Evolutionary conservation across 306 rosid species (phyloP), one percentile per base, ranked within the genome.

Genomic region (Cucumis hystrix): DNA sequence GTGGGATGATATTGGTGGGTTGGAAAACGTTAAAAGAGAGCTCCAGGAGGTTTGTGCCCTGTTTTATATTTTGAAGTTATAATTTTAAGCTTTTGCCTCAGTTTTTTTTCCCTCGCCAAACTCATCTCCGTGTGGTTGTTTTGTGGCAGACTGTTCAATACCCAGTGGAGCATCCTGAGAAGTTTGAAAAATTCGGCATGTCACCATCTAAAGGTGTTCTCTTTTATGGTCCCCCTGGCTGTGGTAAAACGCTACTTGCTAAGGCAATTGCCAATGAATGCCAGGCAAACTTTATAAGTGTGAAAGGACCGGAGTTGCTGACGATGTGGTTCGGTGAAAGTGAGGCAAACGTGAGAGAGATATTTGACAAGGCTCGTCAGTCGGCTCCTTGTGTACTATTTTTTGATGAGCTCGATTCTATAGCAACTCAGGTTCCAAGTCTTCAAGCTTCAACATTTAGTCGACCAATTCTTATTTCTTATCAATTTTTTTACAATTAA

Each of bases 251-350:
- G 37, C 87, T 89, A 15, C 89, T 89, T 47, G 91, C 93, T 10
- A 86, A 89, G 79, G 89, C 93, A 67, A 89, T 87, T 81, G 93
- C 91, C 61, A 87, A 86, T 56, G 95, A 90, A 70, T 90, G 94
- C 61, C 90, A 89, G 70, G 88, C 94, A 74, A 87, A 89, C 84
- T 89, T 89, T 75, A 87, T 89, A 49, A 89, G 94, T 57, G 82
- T 89, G 35, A 87, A 87, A 78, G 94, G 94, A 57, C 94, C 94
- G 6, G 94, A 87, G 83, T 70, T 87, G 80, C 84, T 89, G 51
- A 89, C 94, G 41, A 87, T 87, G 94, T 89, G 95, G 95, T 90
- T 88, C 25, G 95, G 95, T 30, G 92, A 89, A 79, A 89, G 93
- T 47, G 94, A 89, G 80, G 94, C 94, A 69, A 89, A 89, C 10